Conservation (phyloP, 441 rosid species). For the Adansonia grandidieri region DNA sequence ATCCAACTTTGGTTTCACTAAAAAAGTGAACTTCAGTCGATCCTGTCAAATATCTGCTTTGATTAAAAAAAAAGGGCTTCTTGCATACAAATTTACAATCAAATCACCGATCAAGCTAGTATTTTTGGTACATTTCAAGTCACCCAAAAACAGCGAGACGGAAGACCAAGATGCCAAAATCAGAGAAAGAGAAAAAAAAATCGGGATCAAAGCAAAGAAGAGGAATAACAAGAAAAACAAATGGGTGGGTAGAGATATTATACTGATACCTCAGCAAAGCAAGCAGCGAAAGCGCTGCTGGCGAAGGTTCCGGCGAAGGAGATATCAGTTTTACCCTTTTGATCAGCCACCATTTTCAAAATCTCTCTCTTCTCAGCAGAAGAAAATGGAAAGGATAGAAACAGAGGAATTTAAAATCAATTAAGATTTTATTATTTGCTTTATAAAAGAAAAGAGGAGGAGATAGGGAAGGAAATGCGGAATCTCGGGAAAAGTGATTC, state of each 20-base stretch:
- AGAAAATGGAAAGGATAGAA: not conserved
- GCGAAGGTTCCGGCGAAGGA: conserved; percentile 81
- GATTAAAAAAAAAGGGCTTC: not conserved
- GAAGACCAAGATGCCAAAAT: conserved; percentile 17
- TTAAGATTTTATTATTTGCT: not conserved
- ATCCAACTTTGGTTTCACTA: not conserved
- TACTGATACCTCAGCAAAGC: conserved; percentile 76
- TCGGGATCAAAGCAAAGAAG: not conserved
- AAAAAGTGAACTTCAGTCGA: not conserved
- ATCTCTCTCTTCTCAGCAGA: not conserved
- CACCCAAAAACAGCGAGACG: not conserved
- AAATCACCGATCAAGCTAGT: not conserved
- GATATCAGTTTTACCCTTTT: conserved; percentile 71
- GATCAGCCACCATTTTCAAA: conserved; percentile 72
- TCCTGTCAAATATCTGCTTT: not conserved
- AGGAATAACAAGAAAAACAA: not conserved
- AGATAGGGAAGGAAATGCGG: too few species aligned
- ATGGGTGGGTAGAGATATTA: not conserved
- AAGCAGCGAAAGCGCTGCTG: conserved; percentile 93
- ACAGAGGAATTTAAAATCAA: not conserved
- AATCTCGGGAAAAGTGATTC: too few species aligned
- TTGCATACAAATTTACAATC: not conserved
- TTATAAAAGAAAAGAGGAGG: too few species aligned
- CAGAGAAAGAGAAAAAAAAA: conserved; percentile 6
- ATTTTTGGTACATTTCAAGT: not conserved